Evolutionary conservation across 768 basidiomycete species (phyloP).

Genomic region (Mycena metata): DNA sequence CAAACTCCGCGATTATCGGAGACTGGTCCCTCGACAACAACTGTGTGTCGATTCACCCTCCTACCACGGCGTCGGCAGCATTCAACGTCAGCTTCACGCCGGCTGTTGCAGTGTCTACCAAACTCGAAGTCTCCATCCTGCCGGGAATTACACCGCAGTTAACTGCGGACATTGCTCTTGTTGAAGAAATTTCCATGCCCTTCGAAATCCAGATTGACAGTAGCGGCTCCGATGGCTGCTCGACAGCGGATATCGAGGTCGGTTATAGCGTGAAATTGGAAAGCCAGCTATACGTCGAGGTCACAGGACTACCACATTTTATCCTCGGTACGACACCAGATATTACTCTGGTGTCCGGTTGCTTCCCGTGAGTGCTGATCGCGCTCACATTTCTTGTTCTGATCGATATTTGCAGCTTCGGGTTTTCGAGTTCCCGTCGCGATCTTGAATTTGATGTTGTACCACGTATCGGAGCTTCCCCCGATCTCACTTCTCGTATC

Average conservation of each 20-base stretch:
- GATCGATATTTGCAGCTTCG: conserved; percentile 7
- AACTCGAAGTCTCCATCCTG: not conserved
- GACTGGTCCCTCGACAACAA: too few relatives aligned
- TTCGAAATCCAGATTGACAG: not conserved
- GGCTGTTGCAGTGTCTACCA: conserved; percentile 2
- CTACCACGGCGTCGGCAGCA: too few relatives aligned
- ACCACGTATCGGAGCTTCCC: not conserved
- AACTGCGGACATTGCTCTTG: conserved; percentile 1
- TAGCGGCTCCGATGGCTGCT: not conserved
- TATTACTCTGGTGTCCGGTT: not conserved
- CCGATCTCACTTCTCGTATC: conserved; percentile 5
- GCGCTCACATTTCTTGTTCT: conserved; percentile 2
- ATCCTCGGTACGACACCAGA: conserved; percentile 3
- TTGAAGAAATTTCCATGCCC: conserved; percentile 5
- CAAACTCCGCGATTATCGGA: too few relatives aligned
- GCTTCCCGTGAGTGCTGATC: not conserved
- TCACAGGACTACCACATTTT: not conserved
- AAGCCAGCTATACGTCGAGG: too few relatives aligned
- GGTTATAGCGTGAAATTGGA: not conserved
- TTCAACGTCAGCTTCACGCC: too few relatives aligned
- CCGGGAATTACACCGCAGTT: conserved; percentile 2
- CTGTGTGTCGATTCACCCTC: too few relatives aligned
- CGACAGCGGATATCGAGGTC: not conserved
- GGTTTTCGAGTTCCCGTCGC: not conserved
- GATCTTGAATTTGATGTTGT: not conserved